Percentiles rank a stretch among this genome's conserved stretches.
phyloP scores from a whole-genome alignment of 768 basidiomycete genomes.

The Stropharia rugosoannulata region DNA sequence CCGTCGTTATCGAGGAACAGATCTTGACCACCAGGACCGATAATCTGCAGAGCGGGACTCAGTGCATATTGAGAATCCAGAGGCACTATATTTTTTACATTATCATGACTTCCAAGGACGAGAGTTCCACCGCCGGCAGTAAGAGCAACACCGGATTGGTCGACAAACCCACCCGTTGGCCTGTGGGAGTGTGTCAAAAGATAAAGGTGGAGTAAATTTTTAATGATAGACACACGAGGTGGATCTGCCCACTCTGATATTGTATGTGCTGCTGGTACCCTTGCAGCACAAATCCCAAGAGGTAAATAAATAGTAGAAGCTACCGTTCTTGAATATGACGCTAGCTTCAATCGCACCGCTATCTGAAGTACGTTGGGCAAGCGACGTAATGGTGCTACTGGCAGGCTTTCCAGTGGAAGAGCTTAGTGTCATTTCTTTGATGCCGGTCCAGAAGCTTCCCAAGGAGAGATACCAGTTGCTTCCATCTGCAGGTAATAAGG shows the following conservation, averaged over 20 bases:
- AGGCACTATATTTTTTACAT: conserved; percentile 25
- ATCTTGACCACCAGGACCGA: conserved; percentile 58
- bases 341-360: conserved; percentile 51
- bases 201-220: not conserved
- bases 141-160: conserved; percentile 42
- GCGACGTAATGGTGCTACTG: conserved; percentile 36
- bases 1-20: conserved; percentile 44
- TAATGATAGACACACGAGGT: conserved; percentile 29
- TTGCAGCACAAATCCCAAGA: conserved; percentile 55
- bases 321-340: conserved; percentile 40
- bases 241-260: conserved; percentile 57
- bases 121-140: conserved; percentile 52
- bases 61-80: not conserved
- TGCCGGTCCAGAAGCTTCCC: conserved; percentile 59
- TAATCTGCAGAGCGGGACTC: conserved; percentile 28
- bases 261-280: conserved; percentile 54
- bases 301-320: conserved; percentile 54
- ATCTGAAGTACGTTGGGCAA: conserved; percentile 44
- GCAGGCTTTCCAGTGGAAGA: conserved; percentile 42
- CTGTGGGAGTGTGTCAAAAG: conserved; percentile 21
- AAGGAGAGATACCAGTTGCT: conserved; percentile 48
- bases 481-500: conserved; percentile 24
- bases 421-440: conserved; percentile 40
- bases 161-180: conserved; percentile 44
- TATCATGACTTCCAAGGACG: conserved; percentile 43